Conservation (phyloP, 768 basidiomycete genomes). For the Cubamyces sp. region DNA sequence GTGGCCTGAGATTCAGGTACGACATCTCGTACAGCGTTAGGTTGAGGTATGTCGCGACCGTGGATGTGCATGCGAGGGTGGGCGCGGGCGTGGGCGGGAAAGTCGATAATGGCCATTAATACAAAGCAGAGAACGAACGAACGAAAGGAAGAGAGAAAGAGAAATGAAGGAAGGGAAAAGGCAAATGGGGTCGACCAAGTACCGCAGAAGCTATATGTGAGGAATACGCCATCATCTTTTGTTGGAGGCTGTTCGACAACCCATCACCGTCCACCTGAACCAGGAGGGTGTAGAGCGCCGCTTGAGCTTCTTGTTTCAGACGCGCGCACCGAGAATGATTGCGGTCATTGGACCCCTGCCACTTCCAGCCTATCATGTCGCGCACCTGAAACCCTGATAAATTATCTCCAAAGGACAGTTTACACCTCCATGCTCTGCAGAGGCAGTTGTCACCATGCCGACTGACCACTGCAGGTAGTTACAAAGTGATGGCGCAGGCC, state of each 20-base stretch:
- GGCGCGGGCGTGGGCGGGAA: conserved; percentile 7
- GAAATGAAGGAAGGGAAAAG: conserved; percentile 19
- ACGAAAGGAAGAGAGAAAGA: conserved; percentile 12
- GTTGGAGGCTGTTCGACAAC: conserved; percentile 21
- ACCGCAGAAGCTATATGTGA: conserved; percentile 15
- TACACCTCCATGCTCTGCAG: conserved; percentile 4
- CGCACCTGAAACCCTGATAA: conserved; percentile 16
- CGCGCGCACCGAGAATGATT: conserved; percentile 5
- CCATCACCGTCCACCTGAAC: conserved; percentile 18
- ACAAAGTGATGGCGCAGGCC: conserved; percentile 12
- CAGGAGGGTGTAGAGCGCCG: neutral
- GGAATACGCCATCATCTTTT: conserved; percentile 15
- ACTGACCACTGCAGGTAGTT: conserved; percentile 19
- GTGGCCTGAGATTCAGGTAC: conserved; percentile 2
- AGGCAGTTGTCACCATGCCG: conserved; percentile 13
- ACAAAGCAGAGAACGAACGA: conserved; percentile 17
- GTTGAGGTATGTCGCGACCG: neutral
- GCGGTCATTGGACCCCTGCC: conserved; percentile 15
- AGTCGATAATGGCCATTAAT: conserved; percentile 23
- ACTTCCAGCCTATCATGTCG: conserved; percentile 9
- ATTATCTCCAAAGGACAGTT: neutral
- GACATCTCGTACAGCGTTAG: conserved; percentile 4
- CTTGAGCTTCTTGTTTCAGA: conserved; percentile 7
- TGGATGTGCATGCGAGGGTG: conserved; percentile 8
- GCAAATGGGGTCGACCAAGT: conserved; percentile 13